Conservation (phyloP, 257 asterid genomes). For the Gentiana dahurica region DNA sequence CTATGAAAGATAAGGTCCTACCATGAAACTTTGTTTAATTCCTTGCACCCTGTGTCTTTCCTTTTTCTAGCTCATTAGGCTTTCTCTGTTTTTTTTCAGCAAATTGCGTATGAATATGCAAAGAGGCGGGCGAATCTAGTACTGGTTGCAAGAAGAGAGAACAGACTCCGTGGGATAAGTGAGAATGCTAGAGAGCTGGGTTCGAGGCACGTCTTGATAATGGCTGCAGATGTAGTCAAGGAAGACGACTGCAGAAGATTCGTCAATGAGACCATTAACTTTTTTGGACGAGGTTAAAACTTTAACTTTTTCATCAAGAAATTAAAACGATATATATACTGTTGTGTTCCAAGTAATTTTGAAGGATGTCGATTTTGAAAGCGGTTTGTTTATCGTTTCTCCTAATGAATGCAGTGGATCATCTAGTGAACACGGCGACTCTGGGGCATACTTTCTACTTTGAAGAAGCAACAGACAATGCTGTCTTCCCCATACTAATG, state of each 20-base stretch:
- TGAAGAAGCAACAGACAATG: slow-evolving; percentile 87
- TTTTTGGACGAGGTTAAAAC: slow-evolving; percentile 48
- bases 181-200: slow-evolving; percentile 66
- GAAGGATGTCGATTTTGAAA: not conserved
- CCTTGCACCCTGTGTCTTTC: too few species aligned
- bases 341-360: too few species aligned
- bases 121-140: slow-evolving; percentile 75
- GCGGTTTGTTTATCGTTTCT: not conserved
- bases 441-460: slow-evolving; percentile 86
- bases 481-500: slow-evolving; percentile 69
- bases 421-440: slow-evolving; percentile 81
- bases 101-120: slow-evolving; percentile 90
- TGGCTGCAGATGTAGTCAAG: slow-evolving; percentile 96
- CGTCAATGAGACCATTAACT: slow-evolving; percentile 50
- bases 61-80: too few species aligned
- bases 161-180: slow-evolving; percentile 61
- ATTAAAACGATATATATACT: too few species aligned
- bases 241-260: slow-evolving; percentile 87
- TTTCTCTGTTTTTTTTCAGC: slow-evolving; percentile 26
- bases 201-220: slow-evolving; percentile 45
- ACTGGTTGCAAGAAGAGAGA: slow-evolving; percentile 74
- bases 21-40: too few species aligned
- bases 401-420: slow-evolving; percentile 63
- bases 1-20: too few species aligned
- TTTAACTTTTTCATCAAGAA: too few species aligned